Percentiles rank a stretch among this genome's conserved stretches.
These are phyloP conservation scores for Fusarium sp. DNA, from an alignment of 2,329 filamentous ascomycete species.

Conservation along the genomic window DNA sequence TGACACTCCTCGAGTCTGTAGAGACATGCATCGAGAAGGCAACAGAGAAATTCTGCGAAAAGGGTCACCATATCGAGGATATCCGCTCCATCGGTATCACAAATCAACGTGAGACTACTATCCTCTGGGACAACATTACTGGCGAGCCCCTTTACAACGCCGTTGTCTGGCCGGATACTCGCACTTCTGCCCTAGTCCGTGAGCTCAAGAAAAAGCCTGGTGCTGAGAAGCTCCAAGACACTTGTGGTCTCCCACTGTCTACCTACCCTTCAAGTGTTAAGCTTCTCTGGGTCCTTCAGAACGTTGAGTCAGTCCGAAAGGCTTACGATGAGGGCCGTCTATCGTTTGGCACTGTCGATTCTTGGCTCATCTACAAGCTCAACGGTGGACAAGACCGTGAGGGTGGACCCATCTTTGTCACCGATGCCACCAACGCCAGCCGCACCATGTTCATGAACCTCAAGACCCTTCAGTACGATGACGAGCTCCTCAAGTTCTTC, in stretches of 20 bases:
- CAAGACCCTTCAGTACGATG: slow-evolving; percentile 80
- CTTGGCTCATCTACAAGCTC: slow-evolving; percentile 86
- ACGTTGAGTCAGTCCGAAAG: slow-evolving; percentile 72
- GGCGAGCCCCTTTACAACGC: slow-evolving; percentile 85
- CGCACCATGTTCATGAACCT: slow-evolving; percentile 97
- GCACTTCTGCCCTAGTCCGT: slow-evolving; percentile 76
- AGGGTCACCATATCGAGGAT: slow-evolving; percentile 72
- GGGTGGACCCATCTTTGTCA: slow-evolving; percentile 73
- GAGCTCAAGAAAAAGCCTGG: slow-evolving; percentile 75
- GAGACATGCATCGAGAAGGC: slow-evolving; percentile 83
- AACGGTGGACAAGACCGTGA: slow-evolving; percentile 74
- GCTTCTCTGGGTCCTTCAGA: slow-evolving; percentile 81
- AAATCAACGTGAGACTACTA: slow-evolving; percentile 88
- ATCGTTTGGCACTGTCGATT: slow-evolving; percentile 87
- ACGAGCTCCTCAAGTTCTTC: slow-evolving; percentile 81
- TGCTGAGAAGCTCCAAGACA: slow-evolving; percentile 73
- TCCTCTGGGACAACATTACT: slow-evolving; percentile 84
- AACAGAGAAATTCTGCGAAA: slow-evolving; percentile 73
- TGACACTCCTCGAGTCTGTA: slow-evolving; percentile 78
- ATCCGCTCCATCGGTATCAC: slow-evolving; percentile 87
- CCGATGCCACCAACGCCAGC: slow-evolving; percentile 87
- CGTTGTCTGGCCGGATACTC: slow-evolving; percentile 90
- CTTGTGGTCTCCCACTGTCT: slow-evolving; percentile 84
- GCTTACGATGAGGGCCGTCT: slow-evolving; percentile 81
- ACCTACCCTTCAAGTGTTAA: slow-evolving; percentile 91